These are phyloP conservation scores for Mariannaea sp. DNA, from an alignment of 2,329 filamentous ascomycete genomes.

Conservation along the genomic window DNA sequence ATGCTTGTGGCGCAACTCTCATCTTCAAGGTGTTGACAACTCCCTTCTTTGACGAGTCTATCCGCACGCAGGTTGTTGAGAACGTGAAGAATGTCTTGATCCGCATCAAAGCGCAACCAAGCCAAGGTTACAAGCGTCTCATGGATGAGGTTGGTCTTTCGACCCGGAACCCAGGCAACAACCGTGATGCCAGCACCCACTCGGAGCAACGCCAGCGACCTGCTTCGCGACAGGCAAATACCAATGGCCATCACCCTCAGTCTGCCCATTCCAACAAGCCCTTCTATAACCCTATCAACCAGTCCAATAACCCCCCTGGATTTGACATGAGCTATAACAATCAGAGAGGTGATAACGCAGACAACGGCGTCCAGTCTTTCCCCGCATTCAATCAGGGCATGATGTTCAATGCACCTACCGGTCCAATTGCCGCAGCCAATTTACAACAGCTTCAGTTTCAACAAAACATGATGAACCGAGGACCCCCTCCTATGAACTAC, in stretches of 20 bases:
- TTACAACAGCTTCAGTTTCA: constrained; percentile 64
- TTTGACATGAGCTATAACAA: constrained; percentile 59
- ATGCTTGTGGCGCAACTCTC: constrained; percentile 88
- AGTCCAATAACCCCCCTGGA: constrained; percentile 45
- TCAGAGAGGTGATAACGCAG: constrained; percentile 58
- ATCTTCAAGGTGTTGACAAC: constrained; percentile 99
- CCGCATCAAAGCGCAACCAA: constrained; percentile 89
- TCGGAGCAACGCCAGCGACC: constrained; percentile 60
- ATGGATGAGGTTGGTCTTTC: constrained; percentile 98
- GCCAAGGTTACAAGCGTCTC: constrained; percentile 94
- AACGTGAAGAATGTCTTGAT: constrained; percentile 89
- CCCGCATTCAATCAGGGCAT: constrained; percentile 55
- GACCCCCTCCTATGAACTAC: constrained; percentile 58
- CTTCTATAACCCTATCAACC: constrained; percentile 59
- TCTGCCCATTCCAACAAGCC: constrained; percentile 51
- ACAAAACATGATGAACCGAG: constrained; percentile 61
- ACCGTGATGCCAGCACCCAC: constrained; percentile 50
- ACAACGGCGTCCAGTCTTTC: constrained; percentile 56
- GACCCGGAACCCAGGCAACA: constrained; percentile 56
- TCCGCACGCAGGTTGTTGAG: constrained; percentile 85
- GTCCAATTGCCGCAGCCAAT: constrained; percentile 51
- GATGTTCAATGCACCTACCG: constrained; percentile 55
- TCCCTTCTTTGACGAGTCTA: constrained; percentile 93
- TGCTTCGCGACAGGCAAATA: constrained; percentile 58
- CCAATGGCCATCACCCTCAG: constrained; percentile 49